A percentile compares a stretch with the other conserved stretches of the same genome.
Evolutionary conservation across 1,284 basidiomycete species (phyloP).

Genomic region (Earliella scabrosa): DNA sequence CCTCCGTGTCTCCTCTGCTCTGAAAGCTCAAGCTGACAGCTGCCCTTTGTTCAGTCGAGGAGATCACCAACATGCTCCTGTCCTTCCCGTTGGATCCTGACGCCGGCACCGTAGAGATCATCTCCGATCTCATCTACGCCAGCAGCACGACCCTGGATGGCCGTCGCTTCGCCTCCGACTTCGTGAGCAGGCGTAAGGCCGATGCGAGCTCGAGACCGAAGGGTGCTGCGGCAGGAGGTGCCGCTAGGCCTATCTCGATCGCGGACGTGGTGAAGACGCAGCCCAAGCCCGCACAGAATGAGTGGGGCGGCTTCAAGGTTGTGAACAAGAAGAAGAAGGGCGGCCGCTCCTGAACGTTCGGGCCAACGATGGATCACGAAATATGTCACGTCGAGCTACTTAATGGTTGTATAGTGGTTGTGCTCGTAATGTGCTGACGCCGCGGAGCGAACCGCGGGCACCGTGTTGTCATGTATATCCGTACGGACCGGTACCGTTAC

Average conservation of each 20-base stretch:
- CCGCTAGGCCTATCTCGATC: slow-evolving; percentile 67
- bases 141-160: slow-evolving; percentile 95
- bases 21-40: slow-evolving; percentile 9
- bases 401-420: slow-evolving; percentile 23
- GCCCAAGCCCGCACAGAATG: slow-evolving; percentile 73
- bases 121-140: slow-evolving; percentile 91
- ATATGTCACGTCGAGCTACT: slow-evolving; percentile 11
- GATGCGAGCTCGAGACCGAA: slow-evolving; percentile 65
- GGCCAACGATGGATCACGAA: neutral
- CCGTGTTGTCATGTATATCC: slow-evolving; percentile 19
- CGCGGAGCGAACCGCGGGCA: neutral
- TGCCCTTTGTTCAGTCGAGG: slow-evolving; percentile 68
- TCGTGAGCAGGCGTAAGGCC: slow-evolving; percentile 83
- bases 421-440: slow-evolving; percentile 17
- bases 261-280: slow-evolving; percentile 90
- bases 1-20: slow-evolving; percentile 11
- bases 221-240: slow-evolving; percentile 41
- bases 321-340: slow-evolving; percentile 94
- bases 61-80: slow-evolving; percentile 90
- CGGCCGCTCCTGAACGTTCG: slow-evolving; percentile 42
- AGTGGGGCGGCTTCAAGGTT: slow-evolving; percentile 88
- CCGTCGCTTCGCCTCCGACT: slow-evolving; percentile 91
- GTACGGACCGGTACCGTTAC: slow-evolving; percentile 9
- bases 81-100: slow-evolving; percentile 91
- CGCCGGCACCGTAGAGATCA: slow-evolving; percentile 81